Evolutionary conservation across 345 rosid species (phyloP).

Genomic region (Gynandropsis gynandra): DNA sequence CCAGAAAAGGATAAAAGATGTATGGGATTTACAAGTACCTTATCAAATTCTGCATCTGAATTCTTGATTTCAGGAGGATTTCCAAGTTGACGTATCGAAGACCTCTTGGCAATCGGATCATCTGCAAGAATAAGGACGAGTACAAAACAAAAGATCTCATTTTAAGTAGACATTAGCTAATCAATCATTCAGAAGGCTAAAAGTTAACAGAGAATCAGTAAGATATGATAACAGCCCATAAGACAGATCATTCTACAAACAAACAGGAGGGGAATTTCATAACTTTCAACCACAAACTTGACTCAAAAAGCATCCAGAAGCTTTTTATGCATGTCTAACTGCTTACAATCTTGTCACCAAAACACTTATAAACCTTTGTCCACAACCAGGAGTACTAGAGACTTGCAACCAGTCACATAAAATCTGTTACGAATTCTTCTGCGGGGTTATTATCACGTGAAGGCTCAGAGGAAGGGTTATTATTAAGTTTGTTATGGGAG

Average conservation of each 20-base stretch:
- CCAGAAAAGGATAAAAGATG: slow-evolving; percentile 12
- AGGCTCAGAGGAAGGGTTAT: no score
- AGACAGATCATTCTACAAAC: no score
- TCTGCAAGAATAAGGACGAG: slow-evolving; percentile 33
- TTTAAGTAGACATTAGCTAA: slow-evolving; percentile 5
- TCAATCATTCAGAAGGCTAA: background rate
- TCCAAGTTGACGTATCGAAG: slow-evolving; percentile 34
- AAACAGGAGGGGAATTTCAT: background rate
- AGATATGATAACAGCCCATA: no score
- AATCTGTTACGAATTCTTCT: no score
- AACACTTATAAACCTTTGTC: slow-evolving; percentile 2
- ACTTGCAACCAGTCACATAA: background rate
- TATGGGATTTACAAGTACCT: slow-evolving; percentile 12
- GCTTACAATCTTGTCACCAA: slow-evolving; percentile 3
- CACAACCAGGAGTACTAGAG: background rate
- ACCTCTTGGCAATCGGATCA: slow-evolving; percentile 67
- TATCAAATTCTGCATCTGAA: slow-evolving; percentile 27
- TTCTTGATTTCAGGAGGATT: slow-evolving; percentile 35
- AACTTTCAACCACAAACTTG: slow-evolving; percentile 5
- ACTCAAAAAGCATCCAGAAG: background rate
- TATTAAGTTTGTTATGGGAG: no score
- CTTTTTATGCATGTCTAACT: background rate
- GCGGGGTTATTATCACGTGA: no score
- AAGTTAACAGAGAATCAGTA: slow-evolving; percentile 1
- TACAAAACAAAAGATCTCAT: background rate